Conservation (phyloP, 352 stramenopile genomes). For the Thraustotheca clavata region DNA sequence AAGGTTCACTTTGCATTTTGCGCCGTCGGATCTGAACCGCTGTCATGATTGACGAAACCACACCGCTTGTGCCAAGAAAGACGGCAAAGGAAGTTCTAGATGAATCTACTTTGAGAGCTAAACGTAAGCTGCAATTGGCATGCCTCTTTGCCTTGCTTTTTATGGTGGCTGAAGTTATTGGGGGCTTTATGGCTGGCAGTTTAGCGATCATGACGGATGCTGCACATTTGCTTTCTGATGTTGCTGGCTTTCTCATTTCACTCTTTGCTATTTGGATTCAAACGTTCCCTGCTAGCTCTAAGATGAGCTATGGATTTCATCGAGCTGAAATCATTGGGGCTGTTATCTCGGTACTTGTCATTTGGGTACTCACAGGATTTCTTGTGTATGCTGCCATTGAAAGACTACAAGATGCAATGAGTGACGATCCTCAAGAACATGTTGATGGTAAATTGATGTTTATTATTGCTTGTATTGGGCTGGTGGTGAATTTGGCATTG, state of each 20-base stretch:
- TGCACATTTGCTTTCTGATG: constrained; percentile 63
- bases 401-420: constrained; percentile 71
- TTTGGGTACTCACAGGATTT: constrained; percentile 91
- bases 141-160: constrained; percentile 86
- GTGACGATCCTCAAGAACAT: constrained; percentile 58
- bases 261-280: constrained; percentile 65
- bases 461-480: constrained; percentile 90
- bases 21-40: constrained; percentile 1
- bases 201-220: constrained; percentile 92
- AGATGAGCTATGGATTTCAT: constrained; percentile 92
- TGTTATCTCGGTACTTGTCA: constrained; percentile 87
- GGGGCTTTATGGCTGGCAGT: constrained; percentile 89
- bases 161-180: constrained; percentile 91
- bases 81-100: constrained; percentile 24
- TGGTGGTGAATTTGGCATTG: constrained; percentile 95
- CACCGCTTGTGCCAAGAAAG: background rate
- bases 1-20: too few species aligned
- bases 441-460: constrained; percentile 97
- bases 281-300: constrained; percentile 55
- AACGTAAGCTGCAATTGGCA: constrained; percentile 53
- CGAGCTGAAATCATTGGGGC: constrained; percentile 93
- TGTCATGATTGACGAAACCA: background rate
- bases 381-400: constrained; percentile 92
- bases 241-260: constrained; percentile 65
- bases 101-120: constrained; percentile 38